Base-by-base conservation (phyloP, 192 early-diverging fungal species). In the Coemansia sp. region DNA sequence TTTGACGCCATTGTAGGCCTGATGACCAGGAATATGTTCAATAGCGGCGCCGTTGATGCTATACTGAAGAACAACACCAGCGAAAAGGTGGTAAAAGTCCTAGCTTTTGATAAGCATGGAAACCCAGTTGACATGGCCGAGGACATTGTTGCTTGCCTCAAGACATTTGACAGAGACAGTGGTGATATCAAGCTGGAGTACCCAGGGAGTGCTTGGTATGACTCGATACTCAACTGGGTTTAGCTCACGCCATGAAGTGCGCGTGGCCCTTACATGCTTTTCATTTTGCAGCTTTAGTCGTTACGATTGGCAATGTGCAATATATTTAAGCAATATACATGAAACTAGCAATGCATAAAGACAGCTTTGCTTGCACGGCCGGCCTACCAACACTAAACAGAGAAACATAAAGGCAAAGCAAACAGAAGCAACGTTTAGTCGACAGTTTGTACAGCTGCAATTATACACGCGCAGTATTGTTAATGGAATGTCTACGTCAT, bases 401-500 rank as follows among this genome's bases (percentile, higher is more conserved):
- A n/a, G 14, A 20, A 45, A 10, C 1, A n/a, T 15, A 24, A 31
- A 54, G 14, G 17, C 6, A 31, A n/a, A 17, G 41, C 7, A 35
- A 2, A 2, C 46, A 24, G 7, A 11, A 3, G 49, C 15, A 25
- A 14, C 25, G 17, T 15, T 31, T 54, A 54, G 51, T 54, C 29
- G 51, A 6, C 14, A 31, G 15, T 14, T 7, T 32, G 6, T 3
- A 14, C 1, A 32, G n/a, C 6, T 31, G 51, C 6, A 32, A 25
- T 15, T 25, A 54, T 31, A 54, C 15, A 54, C 6, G 15, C 1
- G 27, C 25, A 25, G 47, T 51, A 25, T 51, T 25, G 47, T 10
- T 1, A 4, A 40, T 27, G 37, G 22, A 39, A 64, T 74, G 66
- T 74, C 72, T 62, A 74, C 58, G 22, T 57, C 64, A 64, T 74